Evolutionary conservation across 2,329 filamentous ascomycete species (phyloP), one percentile per base, ranked within the genome.

Genomic region (Epichloe coenophiala): DNA sequence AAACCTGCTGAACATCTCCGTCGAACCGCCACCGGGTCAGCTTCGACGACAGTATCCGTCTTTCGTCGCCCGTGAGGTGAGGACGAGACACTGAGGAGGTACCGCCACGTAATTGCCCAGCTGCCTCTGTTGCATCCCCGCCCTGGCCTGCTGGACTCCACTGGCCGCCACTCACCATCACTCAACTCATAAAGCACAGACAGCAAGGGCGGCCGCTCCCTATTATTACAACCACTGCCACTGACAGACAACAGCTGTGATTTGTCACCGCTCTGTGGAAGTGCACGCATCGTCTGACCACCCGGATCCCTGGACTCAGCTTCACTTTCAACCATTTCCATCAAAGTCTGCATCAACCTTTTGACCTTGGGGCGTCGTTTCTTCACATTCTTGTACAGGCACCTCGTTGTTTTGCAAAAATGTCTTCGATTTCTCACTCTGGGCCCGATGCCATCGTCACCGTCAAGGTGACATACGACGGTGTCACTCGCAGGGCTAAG

Each of bases 391-490:
- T 40, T 31, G 7, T 33, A 37, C 50, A 33, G 15, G n/a, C 5
- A 27, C 2, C 4, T 9, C 19, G 9, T 31, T 31, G 15, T 27
- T 42, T 13, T n/a, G 15, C 41, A 21, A 53, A 51, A 52, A 66
- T 66, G 62, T 58, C 63, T 55, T 57, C 62, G 40, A 51, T 54
- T 36, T 49, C 58, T 38, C 53, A 49, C 11, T 13, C 52, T 43
- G 43, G 46, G 41, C 58, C 60, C 36, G 66, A 68, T 48, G 56
- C 61, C 57, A 56, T 62, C 55, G 86, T 97, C 68, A 88, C 85
- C 57, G 74, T 96, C 71, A 97, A 97, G 74, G 77, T 95, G 63
- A 78, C 80, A 61, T 81, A 85, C 62, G 81, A 89, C 63, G 87
- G 87, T 53, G 73, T 71, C 61, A 85, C 83, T 61, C 83, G 86